A percentile compares a stretch with the other conserved stretches of the same genome.
These are phyloP conservation scores for Mortierella sp. DNA, from an alignment of 371 early-diverging fungal species.

Conservation along the genomic window DNA sequence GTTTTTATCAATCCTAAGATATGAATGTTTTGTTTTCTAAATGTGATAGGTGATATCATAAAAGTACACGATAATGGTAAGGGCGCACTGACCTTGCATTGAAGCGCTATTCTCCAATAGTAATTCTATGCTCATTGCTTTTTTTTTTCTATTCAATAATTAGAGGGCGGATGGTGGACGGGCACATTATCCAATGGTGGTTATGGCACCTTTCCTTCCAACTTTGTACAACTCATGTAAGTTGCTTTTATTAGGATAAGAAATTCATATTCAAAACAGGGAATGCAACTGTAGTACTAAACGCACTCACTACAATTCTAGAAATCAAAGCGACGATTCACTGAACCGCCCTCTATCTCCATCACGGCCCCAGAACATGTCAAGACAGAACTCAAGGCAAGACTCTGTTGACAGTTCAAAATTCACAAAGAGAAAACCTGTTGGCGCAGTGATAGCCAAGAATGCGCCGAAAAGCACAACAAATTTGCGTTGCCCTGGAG, in stretches of 20 bases:
- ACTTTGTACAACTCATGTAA: constrained; percentile 52
- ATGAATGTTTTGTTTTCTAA: background rate
- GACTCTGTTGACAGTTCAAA: constrained; percentile 37
- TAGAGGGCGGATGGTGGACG: constrained; percentile 57
- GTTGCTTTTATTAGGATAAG: background rate
- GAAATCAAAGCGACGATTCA: background rate
- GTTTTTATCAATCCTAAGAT: background rate
- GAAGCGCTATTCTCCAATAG: no score
- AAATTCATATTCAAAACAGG: background rate
- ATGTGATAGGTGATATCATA: constrained; percentile 43
- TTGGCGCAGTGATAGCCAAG: constrained; percentile 8
- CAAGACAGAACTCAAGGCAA: constrained; percentile 30
- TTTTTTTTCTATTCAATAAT: background rate
- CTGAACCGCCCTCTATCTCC: constrained; percentile 6
- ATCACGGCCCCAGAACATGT: constrained; percentile 9
- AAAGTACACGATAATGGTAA: constrained; percentile 54
- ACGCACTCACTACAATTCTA: background rate
- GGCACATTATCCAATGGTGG: constrained; percentile 28
- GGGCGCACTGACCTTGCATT: background rate
- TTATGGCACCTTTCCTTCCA: constrained; percentile 50
- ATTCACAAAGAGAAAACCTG: constrained; percentile 46
- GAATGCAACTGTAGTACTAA: background rate
- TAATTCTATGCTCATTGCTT: background rate
- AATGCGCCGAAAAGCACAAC: constrained; percentile 11
- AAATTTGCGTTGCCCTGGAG: constrained; percentile 2